A percentile compares a stretch with the other conserved stretches of the same genome.
These are phyloP conservation scores for Trypanosoma platydactyli DNA, from an alignment of 208 protist genomes.

Conservation along the genomic window DNA sequence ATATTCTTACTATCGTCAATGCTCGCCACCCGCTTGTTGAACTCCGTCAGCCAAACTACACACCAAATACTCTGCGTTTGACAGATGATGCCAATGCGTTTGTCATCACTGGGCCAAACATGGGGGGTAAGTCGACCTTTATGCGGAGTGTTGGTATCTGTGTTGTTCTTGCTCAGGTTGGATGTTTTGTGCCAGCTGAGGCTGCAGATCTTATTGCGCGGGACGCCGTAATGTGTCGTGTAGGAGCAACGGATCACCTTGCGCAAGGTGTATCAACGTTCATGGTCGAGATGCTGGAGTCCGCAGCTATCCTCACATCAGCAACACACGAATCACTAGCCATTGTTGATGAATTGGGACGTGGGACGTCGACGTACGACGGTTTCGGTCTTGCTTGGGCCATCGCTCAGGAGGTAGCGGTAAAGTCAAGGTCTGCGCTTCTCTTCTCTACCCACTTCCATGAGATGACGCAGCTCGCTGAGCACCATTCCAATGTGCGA, in stretches of 20 bases:
- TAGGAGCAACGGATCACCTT: slow-evolving; percentile 98
- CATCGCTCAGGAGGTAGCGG: slow-evolving; percentile 96
- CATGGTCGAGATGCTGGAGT: slow-evolving; percentile 99
- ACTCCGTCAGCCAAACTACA: slow-evolving; percentile 73
- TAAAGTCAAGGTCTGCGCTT: slow-evolving; percentile 74
- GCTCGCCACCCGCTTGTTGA: slow-evolving; percentile 89
- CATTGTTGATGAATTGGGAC: slow-evolving; percentile 99
- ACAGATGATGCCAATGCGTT: slow-evolving; percentile 78
- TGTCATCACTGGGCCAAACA: slow-evolving; percentile 94
- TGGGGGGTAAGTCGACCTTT: slow-evolving; percentile 99
- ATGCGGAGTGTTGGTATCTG: slow-evolving; percentile 96
- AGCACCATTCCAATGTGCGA: slow-evolving; percentile 39
- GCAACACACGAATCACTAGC: slow-evolving; percentile 96
- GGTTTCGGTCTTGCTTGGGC: slow-evolving; percentile 99
- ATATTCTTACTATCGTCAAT: slow-evolving; percentile 66
- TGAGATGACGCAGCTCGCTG: slow-evolving; percentile 96
- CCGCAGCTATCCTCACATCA: slow-evolving; percentile 92
- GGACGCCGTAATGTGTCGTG: slow-evolving; percentile 97
- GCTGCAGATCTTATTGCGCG: slow-evolving; percentile 73
- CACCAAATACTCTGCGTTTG: slow-evolving; percentile 76
- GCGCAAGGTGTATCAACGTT: slow-evolving; percentile 97
- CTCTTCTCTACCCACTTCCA: slow-evolving; percentile 99
- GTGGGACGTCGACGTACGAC: slow-evolving; percentile 99
- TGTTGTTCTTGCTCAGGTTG: slow-evolving; percentile 98
- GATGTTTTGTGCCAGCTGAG: slow-evolving; percentile 98